Conservation (phyloP, 1,284 basidiomycete species). For the Rhodotorula sp. region DNA sequence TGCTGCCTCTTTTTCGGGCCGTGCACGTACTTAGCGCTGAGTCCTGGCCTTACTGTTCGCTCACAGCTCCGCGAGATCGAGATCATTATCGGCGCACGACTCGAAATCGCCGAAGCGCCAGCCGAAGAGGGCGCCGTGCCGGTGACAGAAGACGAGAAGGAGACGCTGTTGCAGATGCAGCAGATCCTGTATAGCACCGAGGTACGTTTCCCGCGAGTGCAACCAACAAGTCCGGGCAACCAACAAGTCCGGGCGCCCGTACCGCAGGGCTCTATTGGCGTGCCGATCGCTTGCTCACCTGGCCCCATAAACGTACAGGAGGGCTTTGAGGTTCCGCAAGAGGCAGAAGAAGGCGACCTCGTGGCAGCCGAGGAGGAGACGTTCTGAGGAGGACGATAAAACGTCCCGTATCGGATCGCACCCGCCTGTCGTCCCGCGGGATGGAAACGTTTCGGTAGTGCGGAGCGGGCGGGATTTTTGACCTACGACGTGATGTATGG, state of each 20-base stretch:
- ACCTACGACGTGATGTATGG: too few species aligned
- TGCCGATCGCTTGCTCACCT: too few species aligned
- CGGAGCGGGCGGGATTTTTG: too few species aligned
- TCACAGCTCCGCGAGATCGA: conserved; percentile 87
- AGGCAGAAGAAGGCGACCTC: conserved; percentile 46
- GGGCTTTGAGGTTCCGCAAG: conserved; percentile 71
- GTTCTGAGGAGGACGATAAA: conserved; percentile 25
- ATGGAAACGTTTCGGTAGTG: too few species aligned
- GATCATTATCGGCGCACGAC: conserved; percentile 64
- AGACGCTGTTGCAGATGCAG: conserved; percentile 78
- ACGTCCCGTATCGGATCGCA: too few species aligned
- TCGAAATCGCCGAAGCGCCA: conserved; percentile 41
- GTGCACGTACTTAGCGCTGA: too few species aligned
- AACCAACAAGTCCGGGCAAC: too few species aligned
- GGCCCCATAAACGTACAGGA: conserved; percentile 48
- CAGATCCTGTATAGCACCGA: conserved; percentile 93
- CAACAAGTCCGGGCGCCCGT: too few species aligned
- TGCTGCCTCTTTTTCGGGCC: too few species aligned
- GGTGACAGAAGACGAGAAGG: conserved; percentile 59
- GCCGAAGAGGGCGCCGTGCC: conserved; percentile 33
- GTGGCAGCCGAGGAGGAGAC: conserved; percentile 44
- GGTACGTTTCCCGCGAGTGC: conserved; percentile 54
- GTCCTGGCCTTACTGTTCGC: too few species aligned
- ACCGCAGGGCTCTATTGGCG: too few species aligned
- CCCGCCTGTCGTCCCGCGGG: too few species aligned